Percentiles rank a stretch among this genome's conserved stretches.
These are phyloP conservation scores for Malassezia yamatoensis DNA, from an alignment of 1,284 basidiomycete genomes.

Conservation along the genomic window DNA sequence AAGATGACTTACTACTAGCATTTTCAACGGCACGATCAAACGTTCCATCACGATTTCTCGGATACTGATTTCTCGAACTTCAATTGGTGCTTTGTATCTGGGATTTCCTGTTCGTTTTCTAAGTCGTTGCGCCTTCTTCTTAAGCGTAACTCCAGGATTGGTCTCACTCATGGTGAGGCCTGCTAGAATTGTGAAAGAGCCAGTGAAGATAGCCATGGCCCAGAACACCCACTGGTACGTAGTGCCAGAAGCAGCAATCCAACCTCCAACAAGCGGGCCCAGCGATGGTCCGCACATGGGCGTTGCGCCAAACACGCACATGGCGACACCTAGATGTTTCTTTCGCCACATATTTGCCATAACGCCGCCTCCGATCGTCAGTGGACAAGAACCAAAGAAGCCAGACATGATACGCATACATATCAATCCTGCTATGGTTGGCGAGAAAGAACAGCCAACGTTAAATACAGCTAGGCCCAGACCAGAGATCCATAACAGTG, in stretches of 20 bases:
- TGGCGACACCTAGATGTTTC: constrained; percentile 59
- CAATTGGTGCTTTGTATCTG: constrained; percentile 51
- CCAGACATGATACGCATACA: constrained; percentile 63
- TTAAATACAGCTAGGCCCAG: constrained; percentile 59
- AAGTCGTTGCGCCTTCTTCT: constrained; percentile 52
- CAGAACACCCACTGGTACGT: constrained; percentile 67
- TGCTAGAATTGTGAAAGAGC: constrained; percentile 53
- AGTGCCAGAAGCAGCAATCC: constrained; percentile 51
- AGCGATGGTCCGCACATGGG: constrained; percentile 64
- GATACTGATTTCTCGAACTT: constrained; percentile 23
- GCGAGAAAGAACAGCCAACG: constrained; percentile 59
- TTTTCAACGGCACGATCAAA: constrained; percentile 55
- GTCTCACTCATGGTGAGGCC: constrained; percentile 68
- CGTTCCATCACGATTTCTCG: constrained; percentile 54
- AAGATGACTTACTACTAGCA: constrained; percentile 49
- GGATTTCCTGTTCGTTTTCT: constrained; percentile 59
- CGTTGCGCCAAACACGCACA: constrained; percentile 61
- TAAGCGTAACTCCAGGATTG: constrained; percentile 55
- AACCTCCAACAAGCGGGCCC: constrained; percentile 45
- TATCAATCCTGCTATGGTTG: constrained; percentile 58
- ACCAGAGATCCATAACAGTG: constrained; percentile 59
- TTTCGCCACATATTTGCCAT: constrained; percentile 61
- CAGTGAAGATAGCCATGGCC: constrained; percentile 61
- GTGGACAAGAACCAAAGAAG: constrained; percentile 53
- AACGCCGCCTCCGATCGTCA: constrained; percentile 53